These are phyloP conservation scores for Dactylonectria macrodidyma DNA, from an alignment of 2,329 filamentous ascomycete species.

Conservation along the genomic window DNA sequence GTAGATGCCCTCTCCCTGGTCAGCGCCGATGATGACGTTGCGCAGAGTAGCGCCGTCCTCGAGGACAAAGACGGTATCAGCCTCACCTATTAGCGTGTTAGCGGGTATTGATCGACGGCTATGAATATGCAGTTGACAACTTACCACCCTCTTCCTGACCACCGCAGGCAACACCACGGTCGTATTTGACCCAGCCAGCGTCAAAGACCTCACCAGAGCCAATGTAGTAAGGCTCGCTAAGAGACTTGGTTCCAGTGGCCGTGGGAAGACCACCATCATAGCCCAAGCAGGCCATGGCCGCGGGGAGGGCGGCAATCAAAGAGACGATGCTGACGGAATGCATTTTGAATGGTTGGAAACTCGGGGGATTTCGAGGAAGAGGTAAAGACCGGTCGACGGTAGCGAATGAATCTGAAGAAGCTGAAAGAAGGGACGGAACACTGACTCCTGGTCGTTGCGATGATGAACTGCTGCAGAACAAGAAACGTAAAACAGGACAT, in stretches of 20 bases:
- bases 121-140: slow-evolving; percentile 30
- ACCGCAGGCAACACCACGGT: slow-evolving; percentile 58
- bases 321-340: slow-evolving; percentile 34
- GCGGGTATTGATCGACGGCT: slow-evolving; percentile 6
- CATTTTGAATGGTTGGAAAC: slow-evolving; percentile 32
- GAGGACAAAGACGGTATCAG: slow-evolving; percentile 59
- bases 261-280: slow-evolving; percentile 50
- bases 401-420: neutral
- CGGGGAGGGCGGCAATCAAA: slow-evolving; percentile 38
- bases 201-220: slow-evolving; percentile 48
- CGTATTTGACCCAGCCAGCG: slow-evolving; percentile 54
- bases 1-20: slow-evolving; percentile 63
- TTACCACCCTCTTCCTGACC: slow-evolving; percentile 60
- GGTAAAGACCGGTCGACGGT: slow-evolving; percentile 1
- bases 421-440: neutral
- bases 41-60: slow-evolving; percentile 58
- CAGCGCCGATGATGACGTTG: slow-evolving; percentile 62
- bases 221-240: slow-evolving; percentile 50
- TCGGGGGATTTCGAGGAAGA: neutral
- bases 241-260: slow-evolving; percentile 47
- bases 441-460: slow-evolving; percentile 2
- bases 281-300: slow-evolving; percentile 50
- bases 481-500: neutral
- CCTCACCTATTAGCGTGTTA: slow-evolving; percentile 24
- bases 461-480: neutral